Evolutionary conservation across 768 basidiomycete species (phyloP).

Genomic region (Rhizopogon salebrosus): DNA sequence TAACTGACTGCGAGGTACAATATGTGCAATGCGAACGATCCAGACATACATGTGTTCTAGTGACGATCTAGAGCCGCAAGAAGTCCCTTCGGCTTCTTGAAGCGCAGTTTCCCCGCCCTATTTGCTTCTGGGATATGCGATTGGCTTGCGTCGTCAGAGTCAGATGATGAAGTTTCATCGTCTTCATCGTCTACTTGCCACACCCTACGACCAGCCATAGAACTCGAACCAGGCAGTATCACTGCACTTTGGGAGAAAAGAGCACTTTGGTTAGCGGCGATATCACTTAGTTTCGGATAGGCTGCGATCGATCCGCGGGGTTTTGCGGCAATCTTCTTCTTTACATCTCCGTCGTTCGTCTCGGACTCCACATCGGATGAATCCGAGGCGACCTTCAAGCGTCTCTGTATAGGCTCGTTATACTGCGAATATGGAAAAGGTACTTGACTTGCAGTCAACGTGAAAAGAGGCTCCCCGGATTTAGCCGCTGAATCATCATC

Average conservation of each 20-base stretch:
- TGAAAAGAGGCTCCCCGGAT: slow-evolving; percentile 36
- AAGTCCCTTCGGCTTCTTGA: slow-evolving; percentile 21
- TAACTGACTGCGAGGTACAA: too few species aligned
- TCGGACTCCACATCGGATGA: slow-evolving; percentile 29
- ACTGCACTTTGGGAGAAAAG: slow-evolving; percentile 33
- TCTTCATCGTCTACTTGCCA: slow-evolving; percentile 21
- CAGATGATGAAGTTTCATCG: slow-evolving; percentile 33
- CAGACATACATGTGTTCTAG: background rate
- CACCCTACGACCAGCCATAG: slow-evolving; percentile 20
- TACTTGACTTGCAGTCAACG: slow-evolving; percentile 47
- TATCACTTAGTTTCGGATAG: slow-evolving; percentile 50
- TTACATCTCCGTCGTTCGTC: slow-evolving; percentile 29
- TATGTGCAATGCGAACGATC: background rate
- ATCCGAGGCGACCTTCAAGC: slow-evolving; percentile 8
- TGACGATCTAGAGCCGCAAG: too few species aligned
- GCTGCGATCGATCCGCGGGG: slow-evolving; percentile 7
- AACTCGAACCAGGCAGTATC: slow-evolving; percentile 20
- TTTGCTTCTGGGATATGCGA: slow-evolving; percentile 57
- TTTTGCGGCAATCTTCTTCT: slow-evolving; percentile 15
- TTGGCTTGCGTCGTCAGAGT: slow-evolving; percentile 26
- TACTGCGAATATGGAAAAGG: slow-evolving; percentile 53
- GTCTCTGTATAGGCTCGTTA: slow-evolving; percentile 9
- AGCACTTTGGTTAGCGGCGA: slow-evolving; percentile 31
- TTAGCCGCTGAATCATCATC: slow-evolving; percentile 1
- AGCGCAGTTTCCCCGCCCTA: slow-evolving; percentile 40